phyloP scores from a whole-genome alignment of 495 filamentous ascomycete genomes.

The Apiosordaria backusii region DNA sequence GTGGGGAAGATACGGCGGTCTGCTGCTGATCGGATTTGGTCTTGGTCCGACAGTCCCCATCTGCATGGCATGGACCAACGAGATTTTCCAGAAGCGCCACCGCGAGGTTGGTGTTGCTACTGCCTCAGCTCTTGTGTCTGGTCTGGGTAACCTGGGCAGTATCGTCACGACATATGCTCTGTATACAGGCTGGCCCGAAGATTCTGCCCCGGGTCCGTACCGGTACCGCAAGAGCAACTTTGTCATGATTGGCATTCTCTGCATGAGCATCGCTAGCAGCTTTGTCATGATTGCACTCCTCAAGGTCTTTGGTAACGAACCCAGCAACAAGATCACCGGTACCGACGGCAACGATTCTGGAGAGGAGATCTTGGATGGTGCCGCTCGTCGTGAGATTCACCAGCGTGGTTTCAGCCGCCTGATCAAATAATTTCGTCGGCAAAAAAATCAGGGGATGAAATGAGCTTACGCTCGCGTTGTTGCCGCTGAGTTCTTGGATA shows the following conservation, averaged over 20 bases:
- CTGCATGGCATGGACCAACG: constrained; percentile 89
- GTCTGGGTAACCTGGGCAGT: constrained; percentile 78
- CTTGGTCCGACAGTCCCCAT: constrained; percentile 88
- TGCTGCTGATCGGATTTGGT: constrained; percentile 88
- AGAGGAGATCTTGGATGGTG: constrained; percentile 61
- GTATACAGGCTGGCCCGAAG: constrained; percentile 78
- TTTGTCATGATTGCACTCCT: constrained; percentile 64
- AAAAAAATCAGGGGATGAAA: constrained; percentile 2
- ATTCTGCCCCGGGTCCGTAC: constrained; percentile 60
- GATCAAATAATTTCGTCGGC: constrained; percentile 32
- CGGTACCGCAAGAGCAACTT: constrained; percentile 82
- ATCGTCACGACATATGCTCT: constrained; percentile 87
- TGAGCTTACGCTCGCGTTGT: constrained; percentile 14
- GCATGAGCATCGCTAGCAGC: constrained; percentile 69
- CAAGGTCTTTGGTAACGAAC: constrained; percentile 55
- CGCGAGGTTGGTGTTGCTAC: constrained; percentile 92
- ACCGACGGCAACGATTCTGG: constrained; percentile 39
- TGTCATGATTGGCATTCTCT: constrained; percentile 83
- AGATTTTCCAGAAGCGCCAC: constrained; percentile 85
- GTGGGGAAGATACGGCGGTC: constrained; percentile 83
- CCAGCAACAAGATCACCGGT: constrained; percentile 40
- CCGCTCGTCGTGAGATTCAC: constrained; percentile 62
- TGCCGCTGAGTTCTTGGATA: not conserved
- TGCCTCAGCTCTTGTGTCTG: constrained; percentile 78
- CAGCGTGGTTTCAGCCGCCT: constrained; percentile 66